phyloP scores from a whole-genome alignment of 257 asterid species.

The Phtheirospermum japonicum region DNA sequence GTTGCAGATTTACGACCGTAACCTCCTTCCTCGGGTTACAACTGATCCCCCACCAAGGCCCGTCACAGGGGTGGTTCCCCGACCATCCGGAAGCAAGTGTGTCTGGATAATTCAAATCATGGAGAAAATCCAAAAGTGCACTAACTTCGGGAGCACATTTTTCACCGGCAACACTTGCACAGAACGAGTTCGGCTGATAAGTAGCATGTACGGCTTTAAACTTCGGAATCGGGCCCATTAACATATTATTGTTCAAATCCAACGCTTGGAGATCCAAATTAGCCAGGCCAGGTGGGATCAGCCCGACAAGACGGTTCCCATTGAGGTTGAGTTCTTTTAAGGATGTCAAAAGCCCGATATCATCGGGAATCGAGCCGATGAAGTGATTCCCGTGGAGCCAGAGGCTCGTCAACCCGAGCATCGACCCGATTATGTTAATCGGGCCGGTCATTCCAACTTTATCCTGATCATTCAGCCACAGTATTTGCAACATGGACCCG shows the following conservation, averaged over 20 bases:
- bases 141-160: conserved; percentile 66
- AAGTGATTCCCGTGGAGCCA: conserved; percentile 83
- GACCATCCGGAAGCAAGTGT: conserved; percentile 58
- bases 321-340: conserved; percentile 55
- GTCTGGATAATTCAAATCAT: conserved; percentile 48
- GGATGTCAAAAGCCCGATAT: conserved; percentile 52
- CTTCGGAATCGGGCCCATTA: conserved; percentile 79
- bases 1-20: conserved; percentile 58
- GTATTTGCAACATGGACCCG: conserved; percentile 56
- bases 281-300: conserved; percentile 61
- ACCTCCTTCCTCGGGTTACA: conserved; percentile 49
- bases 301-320: conserved; percentile 60
- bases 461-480: conserved; percentile 77
- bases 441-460: conserved; percentile 57
- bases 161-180: conserved; percentile 48
- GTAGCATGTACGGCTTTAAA: conserved; percentile 48
- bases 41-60: conserved; percentile 68
- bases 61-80: conserved; percentile 73
- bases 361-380: conserved; percentile 62
- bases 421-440: conserved; percentile 47
- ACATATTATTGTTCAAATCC: conserved; percentile 72
- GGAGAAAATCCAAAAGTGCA: conserved; percentile 64
- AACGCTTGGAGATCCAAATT: conserved; percentile 39
- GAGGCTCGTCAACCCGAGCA: conserved; percentile 48
- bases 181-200: conserved; percentile 54